Evolutionary conservation across 2,329 filamentous ascomycete genomes (phyloP), one percentile per base, ranked within the genome.

Genomic region (Aspergillus neotritici): DNA sequence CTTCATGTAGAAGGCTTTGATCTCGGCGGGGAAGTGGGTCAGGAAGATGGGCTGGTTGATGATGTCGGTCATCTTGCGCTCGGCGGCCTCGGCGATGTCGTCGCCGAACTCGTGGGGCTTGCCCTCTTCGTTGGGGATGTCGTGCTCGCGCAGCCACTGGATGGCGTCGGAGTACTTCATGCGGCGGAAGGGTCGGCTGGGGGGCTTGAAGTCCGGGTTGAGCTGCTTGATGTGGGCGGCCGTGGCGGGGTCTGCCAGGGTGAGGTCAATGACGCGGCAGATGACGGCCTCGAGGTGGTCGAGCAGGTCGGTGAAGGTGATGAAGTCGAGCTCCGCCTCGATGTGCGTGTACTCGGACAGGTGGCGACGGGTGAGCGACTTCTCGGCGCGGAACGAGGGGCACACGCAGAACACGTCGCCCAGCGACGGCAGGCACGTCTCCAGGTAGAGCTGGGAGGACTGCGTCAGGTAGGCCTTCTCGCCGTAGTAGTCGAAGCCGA

Each of bases 1-100:
- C 71, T 90, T 84, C 93, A 98, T 98, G 78, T 98, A 98, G 69
- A 98, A 98, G 1, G 93, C 86, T 77, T 98, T 98, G 77, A 98
- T 95, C 72, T 91, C 88, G 47, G 83, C 83, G 14, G 93, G 93
- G 80, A 98, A 98, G 71, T 97, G 91, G 2, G 91, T 97, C 33
- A 97, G 78, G 75, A 97, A 87, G 68, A 98, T 95, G 49, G 93
- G 93, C 42, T 81, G 75, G 81, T 94, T 93, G 76, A 98, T 94
- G 56, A 84, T 86, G 66, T 98, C 93, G 1, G 91, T 97, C 93
- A 98, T 98, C 64, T 77, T 81, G 58, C 93, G 86, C 78, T 98
- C 93, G 10, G 93, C 93, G 10, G 93, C 93, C 71, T 97, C 93
- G 53, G 93, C 93, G 60, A 98, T 98, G 65, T 98, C 93, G 65